Conservation (phyloP, 164 flowering plant genomes). For the Umbellularia californica region DNA sequence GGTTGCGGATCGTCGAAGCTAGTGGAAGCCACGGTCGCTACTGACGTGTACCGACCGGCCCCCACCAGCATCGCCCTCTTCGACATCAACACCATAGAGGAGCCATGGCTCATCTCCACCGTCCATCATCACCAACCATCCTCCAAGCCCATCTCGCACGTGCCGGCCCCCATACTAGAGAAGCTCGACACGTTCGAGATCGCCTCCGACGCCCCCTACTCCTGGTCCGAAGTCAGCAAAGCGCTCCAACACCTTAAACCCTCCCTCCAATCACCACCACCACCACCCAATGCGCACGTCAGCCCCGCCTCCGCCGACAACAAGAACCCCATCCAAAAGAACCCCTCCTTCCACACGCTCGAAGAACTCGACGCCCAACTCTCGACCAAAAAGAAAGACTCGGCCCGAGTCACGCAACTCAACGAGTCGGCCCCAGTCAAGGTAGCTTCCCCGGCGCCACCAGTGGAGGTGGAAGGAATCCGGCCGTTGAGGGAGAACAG, state of each 20-base stretch:
- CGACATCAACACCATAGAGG: conserved; percentile 64
- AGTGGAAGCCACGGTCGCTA: conserved; percentile 33
- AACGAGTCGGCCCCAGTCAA: neutral
- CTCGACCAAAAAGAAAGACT: conserved; percentile 4
- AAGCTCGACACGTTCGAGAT: conserved; percentile 58
- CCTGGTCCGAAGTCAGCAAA: conserved; percentile 90
- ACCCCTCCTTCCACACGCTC: conserved; percentile 63
- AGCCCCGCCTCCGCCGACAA: neutral
- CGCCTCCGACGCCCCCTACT: conserved; percentile 45
- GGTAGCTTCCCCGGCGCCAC: neutral
- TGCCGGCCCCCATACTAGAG: conserved; percentile 50
- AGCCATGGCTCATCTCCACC: conserved; percentile 62
- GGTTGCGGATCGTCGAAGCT: conserved; percentile 85
- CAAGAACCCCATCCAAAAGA: conserved; percentile 20
- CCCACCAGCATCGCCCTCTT: conserved; percentile 73
- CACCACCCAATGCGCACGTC: conserved; percentile 8
- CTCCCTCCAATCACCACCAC: neutral
- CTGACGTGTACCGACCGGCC: conserved; percentile 65
- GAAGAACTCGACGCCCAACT: conserved; percentile 67
- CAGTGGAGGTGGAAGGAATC: conserved; percentile 4
- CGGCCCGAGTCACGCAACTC: neutral
- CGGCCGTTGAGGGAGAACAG: conserved; percentile 57
- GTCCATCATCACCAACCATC: conserved; percentile 5
- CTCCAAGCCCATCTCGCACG: conserved; percentile 28
- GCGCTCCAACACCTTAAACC: conserved; percentile 24